These are phyloP conservation scores for Penicillium atrosanguineum DNA, from an alignment of 495 filamentous ascomycete species.

Conservation along the genomic window DNA sequence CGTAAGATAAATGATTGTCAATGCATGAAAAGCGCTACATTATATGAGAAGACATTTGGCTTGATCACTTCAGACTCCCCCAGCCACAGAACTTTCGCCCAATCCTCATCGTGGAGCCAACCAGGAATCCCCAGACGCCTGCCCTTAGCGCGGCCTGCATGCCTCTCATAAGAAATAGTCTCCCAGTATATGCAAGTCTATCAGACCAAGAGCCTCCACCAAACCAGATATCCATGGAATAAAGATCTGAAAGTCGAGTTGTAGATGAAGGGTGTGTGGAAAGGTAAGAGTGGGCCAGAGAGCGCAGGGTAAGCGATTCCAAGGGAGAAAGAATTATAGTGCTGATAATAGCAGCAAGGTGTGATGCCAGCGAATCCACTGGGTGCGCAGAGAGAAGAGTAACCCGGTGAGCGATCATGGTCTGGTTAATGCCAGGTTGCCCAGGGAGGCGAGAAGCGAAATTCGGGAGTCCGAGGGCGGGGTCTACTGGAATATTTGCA, in stretches of 20 bases:
- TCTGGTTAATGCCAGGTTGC: conserved; percentile 4
- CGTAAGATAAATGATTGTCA: not conserved
- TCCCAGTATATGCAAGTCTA: conserved; percentile 39
- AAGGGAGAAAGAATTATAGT: conserved; percentile 44
- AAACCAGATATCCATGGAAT: conserved; percentile 37
- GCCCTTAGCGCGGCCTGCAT: conserved; percentile 45
- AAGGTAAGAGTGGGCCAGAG: conserved; percentile 43
- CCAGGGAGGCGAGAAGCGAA: conserved; percentile 15
- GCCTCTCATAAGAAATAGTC: conserved; percentile 44
- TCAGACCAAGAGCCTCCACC: conserved; percentile 40
- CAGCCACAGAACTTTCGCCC: conserved; percentile 47
- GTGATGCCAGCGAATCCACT: conserved; percentile 43
- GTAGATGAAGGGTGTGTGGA: conserved; percentile 23
- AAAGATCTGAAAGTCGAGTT: conserved; percentile 29
- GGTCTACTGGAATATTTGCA: not conserved
- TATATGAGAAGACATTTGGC: not conserved
- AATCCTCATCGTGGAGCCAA: conserved; percentile 41
- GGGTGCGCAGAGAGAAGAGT: conserved; percentile 51
- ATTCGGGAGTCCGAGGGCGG: not conserved
- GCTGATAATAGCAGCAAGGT: conserved; percentile 43
- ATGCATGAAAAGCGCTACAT: not conserved
- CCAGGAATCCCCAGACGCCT: conserved; percentile 44
- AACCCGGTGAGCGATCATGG: conserved; percentile 35
- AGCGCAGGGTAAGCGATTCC: conserved; percentile 48
- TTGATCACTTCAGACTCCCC: conserved; percentile 36